These are phyloP conservation scores for Alectoria sarmentosa DNA, from an alignment of 495 filamentous ascomycete species.

Conservation along the genomic window DNA sequence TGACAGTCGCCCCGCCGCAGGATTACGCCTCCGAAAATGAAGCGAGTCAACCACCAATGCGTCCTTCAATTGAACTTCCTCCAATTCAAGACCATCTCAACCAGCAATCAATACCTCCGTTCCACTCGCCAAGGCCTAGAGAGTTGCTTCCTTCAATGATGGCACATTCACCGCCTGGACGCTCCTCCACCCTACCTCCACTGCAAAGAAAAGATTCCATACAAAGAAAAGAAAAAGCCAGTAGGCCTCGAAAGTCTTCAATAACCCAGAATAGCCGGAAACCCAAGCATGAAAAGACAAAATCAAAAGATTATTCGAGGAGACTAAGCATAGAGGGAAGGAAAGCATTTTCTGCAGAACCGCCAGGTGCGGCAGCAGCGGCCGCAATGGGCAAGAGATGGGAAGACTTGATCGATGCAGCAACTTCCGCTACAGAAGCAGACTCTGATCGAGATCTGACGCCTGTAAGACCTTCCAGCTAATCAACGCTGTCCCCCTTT, in stretches of 20 bases:
- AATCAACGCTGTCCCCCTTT: neutral
- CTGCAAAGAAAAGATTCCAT: conserved; percentile 33
- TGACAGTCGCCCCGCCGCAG: conserved; percentile 34
- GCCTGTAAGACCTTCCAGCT: conserved; percentile 49
- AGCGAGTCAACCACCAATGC: conserved; percentile 48
- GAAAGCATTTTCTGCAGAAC: conserved; percentile 80
- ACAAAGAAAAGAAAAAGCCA: conserved; percentile 53
- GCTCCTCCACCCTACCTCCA: conserved; percentile 79
- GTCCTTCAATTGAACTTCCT: conserved; percentile 63
- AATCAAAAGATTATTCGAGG: conserved; percentile 59
- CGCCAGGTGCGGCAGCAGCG: conserved; percentile 47
- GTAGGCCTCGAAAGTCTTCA: conserved; percentile 74
- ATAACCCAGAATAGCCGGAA: conserved; percentile 66
- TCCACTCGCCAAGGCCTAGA: conserved; percentile 53
- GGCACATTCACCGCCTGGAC: conserved; percentile 72
- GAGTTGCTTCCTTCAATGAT: conserved; percentile 78
- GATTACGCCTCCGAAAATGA: conserved; percentile 70
- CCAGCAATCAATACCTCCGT: conserved; percentile 58
- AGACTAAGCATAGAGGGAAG: conserved; percentile 66
- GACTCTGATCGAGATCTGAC: conserved; percentile 83
- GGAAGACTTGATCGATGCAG: conserved; percentile 91
- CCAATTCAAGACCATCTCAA: conserved; percentile 66
- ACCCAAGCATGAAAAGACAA: conserved; percentile 68
- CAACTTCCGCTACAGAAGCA: conserved; percentile 77
- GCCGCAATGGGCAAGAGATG: conserved; percentile 78